Evolutionary conservation across 192 early-diverging fungal genomes (phyloP).

Genomic region (Backusella mclennaniae): DNA sequence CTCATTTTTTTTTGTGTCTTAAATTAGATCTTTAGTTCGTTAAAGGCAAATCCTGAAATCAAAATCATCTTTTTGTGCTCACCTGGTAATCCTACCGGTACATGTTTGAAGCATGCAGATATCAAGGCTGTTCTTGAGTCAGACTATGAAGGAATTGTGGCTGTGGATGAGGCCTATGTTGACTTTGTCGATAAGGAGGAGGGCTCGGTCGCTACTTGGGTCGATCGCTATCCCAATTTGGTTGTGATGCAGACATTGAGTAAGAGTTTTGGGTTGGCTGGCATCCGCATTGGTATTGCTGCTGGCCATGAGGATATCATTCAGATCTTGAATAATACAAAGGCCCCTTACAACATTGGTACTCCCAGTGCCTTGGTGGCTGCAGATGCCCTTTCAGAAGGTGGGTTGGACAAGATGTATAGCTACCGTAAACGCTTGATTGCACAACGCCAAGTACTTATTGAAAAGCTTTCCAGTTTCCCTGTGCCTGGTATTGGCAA

Average conservation of each 20-base stretch:
- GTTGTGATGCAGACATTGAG: conserved; percentile 97
- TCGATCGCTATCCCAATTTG: conserved; percentile 84
- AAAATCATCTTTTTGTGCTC: conserved; percentile 96
- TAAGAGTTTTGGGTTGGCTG: conserved; percentile 98
- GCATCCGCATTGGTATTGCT: conserved; percentile 88
- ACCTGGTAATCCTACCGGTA: conserved; percentile 98
- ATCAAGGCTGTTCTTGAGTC: conserved; percentile 66
- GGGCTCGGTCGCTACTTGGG: conserved; percentile 76
- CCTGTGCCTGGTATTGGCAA: conserved; percentile 64
- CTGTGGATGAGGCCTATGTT: conserved; percentile 98
- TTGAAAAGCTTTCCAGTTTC: conserved; percentile 50
- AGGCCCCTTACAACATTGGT: conserved; percentile 98
- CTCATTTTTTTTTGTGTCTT: conserved; percentile 21
- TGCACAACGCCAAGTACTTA: conserved; percentile 65
- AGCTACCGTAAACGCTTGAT: conserved; percentile 57
- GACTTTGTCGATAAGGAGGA: conserved; percentile 83
- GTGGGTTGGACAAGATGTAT: conserved; percentile 68
- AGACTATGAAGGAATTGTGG: conserved; percentile 84
- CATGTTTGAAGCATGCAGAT: conserved; percentile 66
- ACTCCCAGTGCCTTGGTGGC: conserved; percentile 83
- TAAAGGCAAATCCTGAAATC: conserved; percentile 72
- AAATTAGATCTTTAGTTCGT: conserved; percentile 35
- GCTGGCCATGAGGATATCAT: conserved; percentile 81
- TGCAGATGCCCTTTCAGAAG: conserved; percentile 69
- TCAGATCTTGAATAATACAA: conserved; percentile 92